Percentiles rank a stretch among this genome's conserved stretches.
These are phyloP conservation scores for Chlorella vulgaris DNA, from an alignment of 139 green algal genomes.

Conservation along the genomic window DNA sequence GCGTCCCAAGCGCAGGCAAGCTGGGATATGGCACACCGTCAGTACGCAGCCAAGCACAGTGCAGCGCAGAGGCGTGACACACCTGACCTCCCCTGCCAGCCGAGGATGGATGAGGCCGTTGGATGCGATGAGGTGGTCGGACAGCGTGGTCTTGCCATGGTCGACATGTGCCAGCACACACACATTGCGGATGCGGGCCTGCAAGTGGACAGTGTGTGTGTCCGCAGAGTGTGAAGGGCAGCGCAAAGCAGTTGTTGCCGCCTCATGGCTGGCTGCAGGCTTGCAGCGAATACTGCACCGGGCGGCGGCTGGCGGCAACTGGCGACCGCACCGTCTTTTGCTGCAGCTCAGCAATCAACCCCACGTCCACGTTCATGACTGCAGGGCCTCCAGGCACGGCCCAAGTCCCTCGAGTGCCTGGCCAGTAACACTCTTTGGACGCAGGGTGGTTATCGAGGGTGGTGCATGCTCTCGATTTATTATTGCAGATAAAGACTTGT, in stretches of 20 bases:
- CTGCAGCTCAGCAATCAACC: conserved; percentile 41
- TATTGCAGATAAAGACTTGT: too few relatives aligned
- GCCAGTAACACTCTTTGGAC: too few relatives aligned
- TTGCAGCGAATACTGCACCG: too few relatives aligned
- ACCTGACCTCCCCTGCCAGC: conserved; percentile 76
- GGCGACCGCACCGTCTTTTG: conserved; percentile 19
- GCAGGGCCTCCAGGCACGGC: background rate
- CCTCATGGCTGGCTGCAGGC: too few relatives aligned
- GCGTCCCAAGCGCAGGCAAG: too few relatives aligned
- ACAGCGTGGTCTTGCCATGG: conserved; percentile 98
- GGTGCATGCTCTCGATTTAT: too few relatives aligned
- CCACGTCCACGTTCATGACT: conserved; percentile 42
- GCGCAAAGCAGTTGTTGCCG: background rate
- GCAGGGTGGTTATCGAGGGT: too few relatives aligned
- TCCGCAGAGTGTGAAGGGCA: background rate
- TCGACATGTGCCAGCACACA: conserved; percentile 99
- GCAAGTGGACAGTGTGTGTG: background rate
- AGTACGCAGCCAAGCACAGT: too few relatives aligned
- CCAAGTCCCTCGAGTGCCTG: too few relatives aligned
- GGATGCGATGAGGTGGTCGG: conserved; percentile 93
- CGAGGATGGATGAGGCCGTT: conserved; percentile 98
- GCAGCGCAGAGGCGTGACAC: too few relatives aligned
- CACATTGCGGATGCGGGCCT: conserved; percentile 93
- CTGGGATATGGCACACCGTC: too few relatives aligned
- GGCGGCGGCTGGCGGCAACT: background rate